A percentile compares a stretch with the other conserved stretches of the same genome.
Evolutionary conservation across 495 filamentous ascomycete genomes (phyloP).

Genomic region (Lasiosphaeria ovina): DNA sequence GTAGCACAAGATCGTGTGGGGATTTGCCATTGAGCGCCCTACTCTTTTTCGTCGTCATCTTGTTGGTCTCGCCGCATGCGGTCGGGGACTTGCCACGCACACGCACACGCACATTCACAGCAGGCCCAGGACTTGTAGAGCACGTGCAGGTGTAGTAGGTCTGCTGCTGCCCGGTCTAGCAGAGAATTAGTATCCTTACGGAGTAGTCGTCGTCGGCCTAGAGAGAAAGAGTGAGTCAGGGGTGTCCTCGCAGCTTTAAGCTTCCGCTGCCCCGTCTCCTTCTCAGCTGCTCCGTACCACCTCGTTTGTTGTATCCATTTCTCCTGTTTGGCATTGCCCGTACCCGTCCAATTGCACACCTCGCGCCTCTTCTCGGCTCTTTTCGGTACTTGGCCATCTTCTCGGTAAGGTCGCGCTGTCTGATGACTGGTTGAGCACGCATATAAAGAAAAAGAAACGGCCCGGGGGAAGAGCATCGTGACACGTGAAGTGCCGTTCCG

Average conservation of each 20-base stretch:
- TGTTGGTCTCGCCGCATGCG: constrained; percentile 6
- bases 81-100: not conserved
- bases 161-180: not conserved
- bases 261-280: not conserved
- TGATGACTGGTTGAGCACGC: no score
- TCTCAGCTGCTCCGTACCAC: not conserved
- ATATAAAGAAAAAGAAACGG: no score
- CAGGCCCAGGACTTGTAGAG: not conserved
- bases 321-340: not conserved
- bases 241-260: not conserved
- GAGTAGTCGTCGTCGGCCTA: not conserved
- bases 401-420: no score
- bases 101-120: not conserved
- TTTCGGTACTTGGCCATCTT: not conserved
- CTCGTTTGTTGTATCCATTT: not conserved
- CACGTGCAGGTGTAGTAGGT: not conserved
- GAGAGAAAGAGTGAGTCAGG: not conserved
- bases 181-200: not conserved
- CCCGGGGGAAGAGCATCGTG: no score
- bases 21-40: not conserved
- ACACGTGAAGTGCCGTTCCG: no score
- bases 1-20: no score
- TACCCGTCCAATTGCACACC: not conserved
- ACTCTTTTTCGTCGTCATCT: constrained; percentile 16
- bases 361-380: not conserved